Percentiles rank a stretch among this genome's conserved stretches.
These are phyloP conservation scores for Sarocladium brachiariae DNA, from an alignment of 2,329 filamentous ascomycete species.

Conservation along the genomic window DNA sequence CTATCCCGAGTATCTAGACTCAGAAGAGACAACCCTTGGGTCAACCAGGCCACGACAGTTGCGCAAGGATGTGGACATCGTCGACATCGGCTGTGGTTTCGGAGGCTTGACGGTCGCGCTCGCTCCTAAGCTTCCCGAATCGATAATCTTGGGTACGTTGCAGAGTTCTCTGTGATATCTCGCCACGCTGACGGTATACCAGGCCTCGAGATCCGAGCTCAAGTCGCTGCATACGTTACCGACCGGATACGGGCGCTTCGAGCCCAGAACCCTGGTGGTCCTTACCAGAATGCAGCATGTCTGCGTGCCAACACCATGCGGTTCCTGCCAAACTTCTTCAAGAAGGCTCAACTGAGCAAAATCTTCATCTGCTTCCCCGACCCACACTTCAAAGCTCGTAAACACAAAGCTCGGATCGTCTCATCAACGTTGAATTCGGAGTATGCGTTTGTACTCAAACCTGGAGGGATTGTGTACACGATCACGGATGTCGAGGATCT, in stretches of 20 bases:
- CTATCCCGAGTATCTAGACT: constrained; percentile 65
- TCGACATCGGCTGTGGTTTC: constrained; percentile 96
- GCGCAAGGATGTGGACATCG: constrained; percentile 72
- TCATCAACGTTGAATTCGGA: constrained; percentile 83
- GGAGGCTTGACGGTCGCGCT: constrained; percentile 85
- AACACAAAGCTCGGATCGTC: constrained; percentile 95
- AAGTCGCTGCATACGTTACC: constrained; percentile 85
- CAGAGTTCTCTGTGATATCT: background rate
- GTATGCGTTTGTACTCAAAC: constrained; percentile 80
- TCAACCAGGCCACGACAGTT: constrained; percentile 20
- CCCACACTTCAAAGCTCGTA: constrained; percentile 94
- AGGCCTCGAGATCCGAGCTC: constrained; percentile 88
- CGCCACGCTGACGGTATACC: constrained; percentile 13
- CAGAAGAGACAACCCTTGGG: constrained; percentile 22
- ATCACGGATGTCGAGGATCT: constrained; percentile 96
- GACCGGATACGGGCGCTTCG: constrained; percentile 80
- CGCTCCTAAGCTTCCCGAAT: constrained; percentile 72
- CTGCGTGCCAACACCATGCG: constrained; percentile 97
- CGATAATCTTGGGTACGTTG: constrained; percentile 67
- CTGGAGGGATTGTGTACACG: constrained; percentile 85
- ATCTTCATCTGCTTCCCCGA: constrained; percentile 99
- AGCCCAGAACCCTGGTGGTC: constrained; percentile 47
- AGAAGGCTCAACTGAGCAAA: constrained; percentile 70
- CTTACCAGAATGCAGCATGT: constrained; percentile 82
- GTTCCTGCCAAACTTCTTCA: constrained; percentile 97